These are phyloP conservation scores for Arbutus unedo DNA, from an alignment of 148 eudicot species.

Conservation along the genomic window DNA sequence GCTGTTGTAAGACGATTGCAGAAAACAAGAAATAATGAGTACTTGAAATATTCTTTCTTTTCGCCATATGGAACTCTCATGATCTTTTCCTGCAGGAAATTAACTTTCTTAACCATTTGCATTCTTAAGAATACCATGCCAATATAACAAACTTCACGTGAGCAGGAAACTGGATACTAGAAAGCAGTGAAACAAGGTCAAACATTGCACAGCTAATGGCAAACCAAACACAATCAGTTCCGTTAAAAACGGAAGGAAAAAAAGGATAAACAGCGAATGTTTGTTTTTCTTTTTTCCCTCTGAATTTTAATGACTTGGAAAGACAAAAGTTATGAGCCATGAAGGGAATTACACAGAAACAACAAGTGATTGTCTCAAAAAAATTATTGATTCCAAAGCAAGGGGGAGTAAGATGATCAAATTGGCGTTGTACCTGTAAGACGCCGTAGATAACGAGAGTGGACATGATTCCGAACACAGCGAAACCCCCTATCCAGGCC, in stretches of 20 bases:
- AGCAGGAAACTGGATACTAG: background rate
- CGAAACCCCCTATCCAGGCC: constrained; percentile 51
- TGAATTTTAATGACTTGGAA: background rate
- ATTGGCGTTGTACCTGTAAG: constrained; percentile 46
- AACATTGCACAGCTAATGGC: background rate
- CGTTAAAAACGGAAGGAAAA: too few relatives aligned
- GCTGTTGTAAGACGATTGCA: constrained; percentile 94
- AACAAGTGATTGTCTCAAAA: background rate
- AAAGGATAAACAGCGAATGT: background rate
- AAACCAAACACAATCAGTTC: background rate
- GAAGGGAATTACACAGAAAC: background rate
- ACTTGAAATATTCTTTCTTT: constrained; percentile 67
- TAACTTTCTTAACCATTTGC: constrained; percentile 9
- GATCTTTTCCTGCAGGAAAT: constrained; percentile 77
- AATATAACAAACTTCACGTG: background rate
- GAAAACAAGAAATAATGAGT: constrained; percentile 88
- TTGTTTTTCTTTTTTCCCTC: background rate
- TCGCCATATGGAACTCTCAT: constrained; percentile 95
- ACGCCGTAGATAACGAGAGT: constrained; percentile 83
- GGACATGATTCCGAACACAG: constrained; percentile 73
- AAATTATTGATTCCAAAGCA: background rate
- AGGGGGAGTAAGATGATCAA: background rate
- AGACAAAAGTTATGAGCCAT: background rate
- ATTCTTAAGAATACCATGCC: background rate
- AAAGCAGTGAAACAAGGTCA: background rate